Conservation (phyloP, 768 basidiomycete genomes). For the Suillus subaureus region DNA sequence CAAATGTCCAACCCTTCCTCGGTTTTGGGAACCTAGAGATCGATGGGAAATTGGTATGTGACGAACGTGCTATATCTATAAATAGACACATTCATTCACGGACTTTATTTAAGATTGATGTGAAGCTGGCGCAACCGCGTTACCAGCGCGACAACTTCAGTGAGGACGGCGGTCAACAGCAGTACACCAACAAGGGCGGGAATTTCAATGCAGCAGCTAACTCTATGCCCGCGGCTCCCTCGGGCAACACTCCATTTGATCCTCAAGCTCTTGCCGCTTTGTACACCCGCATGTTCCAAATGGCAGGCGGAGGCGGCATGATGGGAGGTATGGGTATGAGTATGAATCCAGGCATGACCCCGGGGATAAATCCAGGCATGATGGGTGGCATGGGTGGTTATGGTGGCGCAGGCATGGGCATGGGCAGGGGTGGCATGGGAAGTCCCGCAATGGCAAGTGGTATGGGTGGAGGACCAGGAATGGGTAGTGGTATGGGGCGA, state of each 20-base stretch:
- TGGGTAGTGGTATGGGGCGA: constrained; percentile 44
- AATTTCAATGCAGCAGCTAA: constrained; percentile 37
- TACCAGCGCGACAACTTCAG: constrained; percentile 72
- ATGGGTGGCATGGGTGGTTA: constrained; percentile 38
- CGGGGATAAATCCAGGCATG: constrained; percentile 25
- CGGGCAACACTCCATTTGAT: constrained; percentile 74
- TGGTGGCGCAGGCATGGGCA: constrained; percentile 38
- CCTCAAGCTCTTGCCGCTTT: constrained; percentile 90
- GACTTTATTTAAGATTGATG: constrained; percentile 73
- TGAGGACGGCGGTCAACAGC: constrained; percentile 39
- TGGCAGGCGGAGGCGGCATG: constrained; percentile 59
- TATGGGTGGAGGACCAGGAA: constrained; percentile 41
- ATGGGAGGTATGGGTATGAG: constrained; percentile 48
- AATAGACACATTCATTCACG: not conserved
- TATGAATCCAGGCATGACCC: constrained; percentile 5
- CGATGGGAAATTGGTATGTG: constrained; percentile 89
- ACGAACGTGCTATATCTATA: not conserved
- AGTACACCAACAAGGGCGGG: constrained; percentile 37
- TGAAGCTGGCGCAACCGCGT: constrained; percentile 93
- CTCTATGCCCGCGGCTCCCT: constrained; percentile 26
- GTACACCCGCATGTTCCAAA: constrained; percentile 95
- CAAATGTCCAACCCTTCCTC: constrained; percentile 87
- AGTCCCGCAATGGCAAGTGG: constrained; percentile 32
- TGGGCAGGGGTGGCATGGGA: constrained; percentile 37
- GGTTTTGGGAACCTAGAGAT: constrained; percentile 88